Base-by-base conservation (phyloP, 23 red algal genomes). In the Cyanidiococcus yangmingshanensis region DNA sequence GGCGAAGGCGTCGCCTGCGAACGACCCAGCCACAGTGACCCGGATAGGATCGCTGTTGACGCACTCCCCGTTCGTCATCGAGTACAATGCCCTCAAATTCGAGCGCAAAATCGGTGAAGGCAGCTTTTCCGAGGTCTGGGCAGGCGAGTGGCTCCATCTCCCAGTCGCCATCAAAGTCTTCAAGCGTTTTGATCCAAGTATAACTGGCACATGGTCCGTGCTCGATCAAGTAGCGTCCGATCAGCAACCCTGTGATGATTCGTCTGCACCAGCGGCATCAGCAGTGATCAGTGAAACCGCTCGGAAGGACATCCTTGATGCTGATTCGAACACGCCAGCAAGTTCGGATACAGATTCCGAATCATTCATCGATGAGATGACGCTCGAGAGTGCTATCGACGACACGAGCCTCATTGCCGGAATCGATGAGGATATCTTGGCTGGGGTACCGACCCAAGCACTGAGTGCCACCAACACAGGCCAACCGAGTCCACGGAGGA, bases 131-230 rank as follows among this genome's bases (percentile, higher is more conserved):
- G 88, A 83, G 31, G 92, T 96, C 17, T 90, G 89, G 85, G 79
- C 86, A n/a, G 82, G 82, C 41, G 74, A 84, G 36, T 96, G 92
- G 92, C 68, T 96, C 74, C 92, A 90, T 63, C 81, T 96, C 50
- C 87, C 92, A 33, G 92, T 96, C 16, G 92, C 92, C 39, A 87
- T 96, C 54, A 96, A 96, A 57, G 87, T 96, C n/a, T 90, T 96
- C 40, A 76, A 35, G 32, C 63, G 63, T 12, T 71, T 71, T 71
- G 50, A 39, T 26, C 45, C 45, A 21, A 54, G 45, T 21, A 54
- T 54, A 21, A 54, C 45, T 21, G 45, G 45, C 45, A 54, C 45
- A 7, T 54, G 45, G 45, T 21, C 45, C 7, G 21, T 54, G 45
- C 45, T 54, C 12, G 38, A 15, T 30, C 0, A 1, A 1, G 68